phyloP scores from a whole-genome alignment of 2,329 filamentous ascomycete species.

The Xylariaceae sp. region DNA sequence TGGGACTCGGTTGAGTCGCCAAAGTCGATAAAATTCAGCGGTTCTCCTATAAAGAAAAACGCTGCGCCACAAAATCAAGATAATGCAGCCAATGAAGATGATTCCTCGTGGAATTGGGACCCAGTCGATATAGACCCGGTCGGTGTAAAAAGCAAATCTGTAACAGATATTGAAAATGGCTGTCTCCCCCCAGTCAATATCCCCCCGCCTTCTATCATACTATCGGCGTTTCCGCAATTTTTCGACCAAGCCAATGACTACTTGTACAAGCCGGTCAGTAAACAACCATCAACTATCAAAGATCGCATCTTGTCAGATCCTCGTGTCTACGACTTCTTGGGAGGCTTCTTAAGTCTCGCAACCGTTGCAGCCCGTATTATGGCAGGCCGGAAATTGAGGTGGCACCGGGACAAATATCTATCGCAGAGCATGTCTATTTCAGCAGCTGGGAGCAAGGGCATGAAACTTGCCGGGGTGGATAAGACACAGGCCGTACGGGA shows the following conservation, averaged over 20 bases:
- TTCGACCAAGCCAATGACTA: slow-evolving; percentile 59
- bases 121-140: slow-evolving; percentile 36
- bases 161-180: slow-evolving; percentile 26
- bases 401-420: slow-evolving; percentile 83
- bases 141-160: slow-evolving; percentile 29
- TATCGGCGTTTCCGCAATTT: slow-evolving; percentile 68
- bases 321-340: slow-evolving; percentile 57
- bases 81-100: slow-evolving; percentile 2
- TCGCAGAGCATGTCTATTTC: slow-evolving; percentile 87
- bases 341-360: slow-evolving; percentile 57
- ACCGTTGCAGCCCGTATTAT: slow-evolving; percentile 73
- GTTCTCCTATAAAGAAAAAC: background rate
- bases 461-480: slow-evolving; percentile 87
- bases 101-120: slow-evolving; percentile 46
- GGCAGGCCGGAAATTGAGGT: slow-evolving; percentile 76
- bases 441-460: slow-evolving; percentile 67
- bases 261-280: slow-evolving; percentile 60
- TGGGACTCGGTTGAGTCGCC: slow-evolving; percentile 25
- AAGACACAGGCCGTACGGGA: slow-evolving; percentile 77
- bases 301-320: slow-evolving; percentile 59
- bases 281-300: slow-evolving; percentile 52
- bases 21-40: slow-evolving; percentile 4
- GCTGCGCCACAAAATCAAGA: background rate
- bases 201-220: slow-evolving; percentile 77
- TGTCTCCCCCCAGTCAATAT: slow-evolving; percentile 72